These are phyloP conservation scores for Picea sitchensis DNA, from an alignment of 75 land plant genomes.

Conservation along the genomic window DNA sequence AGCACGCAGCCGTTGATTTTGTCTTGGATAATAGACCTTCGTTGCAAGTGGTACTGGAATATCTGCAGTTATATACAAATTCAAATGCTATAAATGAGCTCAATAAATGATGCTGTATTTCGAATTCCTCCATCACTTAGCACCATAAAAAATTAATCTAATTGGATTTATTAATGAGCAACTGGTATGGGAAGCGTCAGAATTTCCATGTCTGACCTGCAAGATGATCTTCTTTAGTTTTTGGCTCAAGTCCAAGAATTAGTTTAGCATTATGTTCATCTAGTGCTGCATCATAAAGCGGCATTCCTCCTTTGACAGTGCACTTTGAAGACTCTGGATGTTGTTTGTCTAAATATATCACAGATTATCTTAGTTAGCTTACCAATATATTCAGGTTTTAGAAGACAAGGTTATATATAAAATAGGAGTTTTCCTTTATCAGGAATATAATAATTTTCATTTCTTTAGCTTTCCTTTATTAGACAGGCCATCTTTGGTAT, in stretches of 20 bases:
- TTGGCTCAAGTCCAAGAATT: neutral
- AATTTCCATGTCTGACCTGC: neutral
- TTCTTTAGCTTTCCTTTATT: neutral
- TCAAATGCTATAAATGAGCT: neutral
- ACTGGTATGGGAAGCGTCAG: neutral
- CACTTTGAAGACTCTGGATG: conserved; percentile 34
- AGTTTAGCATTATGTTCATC: conserved; percentile 28
- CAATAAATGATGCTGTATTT: neutral
- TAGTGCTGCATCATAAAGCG: conserved; percentile 23
- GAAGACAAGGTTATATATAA: neutral
- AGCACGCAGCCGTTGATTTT: conserved; percentile 46
- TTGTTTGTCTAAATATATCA: conserved; percentile 19
- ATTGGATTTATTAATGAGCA: neutral
- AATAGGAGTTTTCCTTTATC: neutral
- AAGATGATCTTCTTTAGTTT: conserved; percentile 1
- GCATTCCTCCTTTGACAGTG: conserved; percentile 22
- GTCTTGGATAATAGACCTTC: conserved; percentile 60
- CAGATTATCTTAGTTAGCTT: neutral
- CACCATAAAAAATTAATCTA: neutral
- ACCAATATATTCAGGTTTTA: neutral
- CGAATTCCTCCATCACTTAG: neutral
- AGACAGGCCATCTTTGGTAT: neutral
- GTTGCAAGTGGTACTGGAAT: conserved; percentile 69
- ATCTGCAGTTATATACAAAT: conserved; percentile 21
- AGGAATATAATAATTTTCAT: neutral